phyloP scores from a whole-genome alignment of 192 early-diverging fungal species.

The Allomyces javanicus region DNA sequence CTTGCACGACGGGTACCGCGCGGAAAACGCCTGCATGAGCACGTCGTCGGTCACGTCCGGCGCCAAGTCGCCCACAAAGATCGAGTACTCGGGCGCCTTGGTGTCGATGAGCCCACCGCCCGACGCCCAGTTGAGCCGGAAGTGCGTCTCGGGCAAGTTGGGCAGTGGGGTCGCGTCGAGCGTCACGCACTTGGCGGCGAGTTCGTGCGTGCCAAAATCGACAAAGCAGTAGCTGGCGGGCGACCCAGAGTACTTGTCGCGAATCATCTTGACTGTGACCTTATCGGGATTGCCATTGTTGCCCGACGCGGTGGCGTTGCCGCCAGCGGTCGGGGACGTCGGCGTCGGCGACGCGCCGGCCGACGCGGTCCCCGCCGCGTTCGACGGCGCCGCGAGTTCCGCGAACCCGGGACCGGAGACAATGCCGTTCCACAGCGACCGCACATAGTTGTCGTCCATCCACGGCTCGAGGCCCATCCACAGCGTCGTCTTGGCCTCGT shows the following conservation, averaged over 20 bases:
- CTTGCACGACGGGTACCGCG: slow-evolving; percentile 63
- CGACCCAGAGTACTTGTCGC: slow-evolving; percentile 70
- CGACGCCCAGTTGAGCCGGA: slow-evolving; percentile 91
- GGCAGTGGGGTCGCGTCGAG: slow-evolving; percentile 72
- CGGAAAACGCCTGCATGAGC: slow-evolving; percentile 65
- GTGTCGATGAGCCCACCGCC: slow-evolving; percentile 46
- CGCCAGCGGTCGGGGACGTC: no score
- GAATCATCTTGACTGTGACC: slow-evolving; percentile 85
- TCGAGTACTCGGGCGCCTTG: slow-evolving; percentile 59
- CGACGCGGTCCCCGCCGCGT: no score
- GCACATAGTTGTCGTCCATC: slow-evolving; percentile 92
- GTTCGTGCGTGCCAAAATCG: slow-evolving; percentile 46
- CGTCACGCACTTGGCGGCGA: slow-evolving; percentile 50
- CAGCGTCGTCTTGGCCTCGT: not conserved
- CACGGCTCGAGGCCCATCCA: slow-evolving; percentile 50
- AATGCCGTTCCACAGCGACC: slow-evolving; percentile 42
- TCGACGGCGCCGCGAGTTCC: no score
- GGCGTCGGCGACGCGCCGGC: no score
- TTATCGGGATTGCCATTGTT: slow-evolving; percentile 21
- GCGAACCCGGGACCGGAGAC: no score
- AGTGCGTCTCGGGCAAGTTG: slow-evolving; percentile 43
- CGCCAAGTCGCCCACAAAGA: slow-evolving; percentile 93
- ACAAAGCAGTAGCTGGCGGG: slow-evolving; percentile 69
- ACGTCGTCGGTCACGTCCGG: slow-evolving; percentile 71
- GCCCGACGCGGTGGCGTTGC: slow-evolving; percentile 23